phyloP scores from a whole-genome alignment of 2,329 filamentous ascomycete species.

The Fusarium sp. region DNA sequence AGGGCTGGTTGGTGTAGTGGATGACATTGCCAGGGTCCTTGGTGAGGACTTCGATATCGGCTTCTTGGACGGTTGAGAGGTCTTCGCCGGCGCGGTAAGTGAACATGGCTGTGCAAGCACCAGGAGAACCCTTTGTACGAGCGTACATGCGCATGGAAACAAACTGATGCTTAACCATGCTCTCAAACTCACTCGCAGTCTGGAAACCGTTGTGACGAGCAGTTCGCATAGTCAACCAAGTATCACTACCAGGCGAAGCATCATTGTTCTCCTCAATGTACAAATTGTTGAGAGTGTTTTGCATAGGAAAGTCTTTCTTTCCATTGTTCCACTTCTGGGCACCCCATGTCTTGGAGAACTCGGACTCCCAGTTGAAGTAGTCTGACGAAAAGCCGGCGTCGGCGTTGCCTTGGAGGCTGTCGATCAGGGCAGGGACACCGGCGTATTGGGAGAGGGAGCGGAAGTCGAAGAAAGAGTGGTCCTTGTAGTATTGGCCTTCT shows the following conservation, averaged over 20 bases:
- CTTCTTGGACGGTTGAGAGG: conserved; percentile 57
- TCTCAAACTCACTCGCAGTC: conserved; percentile 62
- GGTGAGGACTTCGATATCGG: conserved; percentile 64
- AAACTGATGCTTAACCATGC: conserved; percentile 43
- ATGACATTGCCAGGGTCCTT: conserved; percentile 55
- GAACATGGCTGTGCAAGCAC: conserved; percentile 64
- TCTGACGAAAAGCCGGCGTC: conserved; percentile 50
- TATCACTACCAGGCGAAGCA: conserved; percentile 46
- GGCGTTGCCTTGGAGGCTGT: conserved; percentile 46
- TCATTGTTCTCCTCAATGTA: conserved; percentile 59
- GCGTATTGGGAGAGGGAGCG: conserved; percentile 46
- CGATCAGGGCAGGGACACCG: conserved; percentile 49
- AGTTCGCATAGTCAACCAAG: conserved; percentile 61
- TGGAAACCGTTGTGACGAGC: conserved; percentile 57
- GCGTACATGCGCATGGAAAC: conserved; percentile 60
- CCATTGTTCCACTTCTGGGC: conserved; percentile 55
- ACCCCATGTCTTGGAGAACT: conserved; percentile 52
- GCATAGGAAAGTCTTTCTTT: conserved; percentile 50
- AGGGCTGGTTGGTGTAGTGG: conserved; percentile 71
- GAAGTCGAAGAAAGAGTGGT: conserved; percentile 49
- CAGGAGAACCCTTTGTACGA: conserved; percentile 58
- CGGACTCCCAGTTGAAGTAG: conserved; percentile 50
- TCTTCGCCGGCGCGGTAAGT: conserved; percentile 57
- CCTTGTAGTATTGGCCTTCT: conserved; percentile 44
- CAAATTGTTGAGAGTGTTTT: conserved; percentile 55